Base-by-base conservation (phyloP, 306 rosid genomes). In the Dryas alaskensis region DNA sequence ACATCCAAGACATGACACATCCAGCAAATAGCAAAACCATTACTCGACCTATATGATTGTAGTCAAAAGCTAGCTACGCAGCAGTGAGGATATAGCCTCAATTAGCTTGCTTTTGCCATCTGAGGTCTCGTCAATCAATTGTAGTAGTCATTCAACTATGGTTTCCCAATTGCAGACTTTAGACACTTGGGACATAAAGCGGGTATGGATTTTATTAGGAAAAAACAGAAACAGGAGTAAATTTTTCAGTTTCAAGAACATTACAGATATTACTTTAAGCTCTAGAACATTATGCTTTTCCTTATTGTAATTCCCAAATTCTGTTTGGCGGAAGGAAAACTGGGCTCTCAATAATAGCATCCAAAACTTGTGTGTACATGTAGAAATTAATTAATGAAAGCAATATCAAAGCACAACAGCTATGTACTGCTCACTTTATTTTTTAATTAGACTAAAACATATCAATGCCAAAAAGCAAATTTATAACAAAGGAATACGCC, bases 21-120 rank as follows among this genome's bases (percentile, higher is more conserved):
- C 53, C 31, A 46, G 52, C 37, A 25, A 67, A 39, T 6, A 44
- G 67, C 37, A 60, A 27, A 46, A 16, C n/a, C 50, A 72, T 14
- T 46, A 60, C 59, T 9, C 17, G 3, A 27, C 37, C 47, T 59
- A 22, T 27, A 14, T 54, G 19, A 10, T 46, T 47, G 19, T 60
- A 72, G 59, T 58, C 42, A 44, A 11, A 11, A 11, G 10, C 45
- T 1, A 17, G 49, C 44, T 25, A 54, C 48, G 11, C 65, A 53
- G 65, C 52, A 66, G 22, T 46, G 64, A 67, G 44, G 64, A 14
- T 40, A 55, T 65, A 25, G 40, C 67, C 60, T 43, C 73, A 46
- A 54, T 45, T 64, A 63, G 71, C 64, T 14, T 31, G 14, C 17
- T 22, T 19, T 11, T 22, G 3, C 43, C 44, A 57, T 13, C 14